Base-by-base conservation (phyloP, 331 rosid species). In the Quercus phellos region DNA sequence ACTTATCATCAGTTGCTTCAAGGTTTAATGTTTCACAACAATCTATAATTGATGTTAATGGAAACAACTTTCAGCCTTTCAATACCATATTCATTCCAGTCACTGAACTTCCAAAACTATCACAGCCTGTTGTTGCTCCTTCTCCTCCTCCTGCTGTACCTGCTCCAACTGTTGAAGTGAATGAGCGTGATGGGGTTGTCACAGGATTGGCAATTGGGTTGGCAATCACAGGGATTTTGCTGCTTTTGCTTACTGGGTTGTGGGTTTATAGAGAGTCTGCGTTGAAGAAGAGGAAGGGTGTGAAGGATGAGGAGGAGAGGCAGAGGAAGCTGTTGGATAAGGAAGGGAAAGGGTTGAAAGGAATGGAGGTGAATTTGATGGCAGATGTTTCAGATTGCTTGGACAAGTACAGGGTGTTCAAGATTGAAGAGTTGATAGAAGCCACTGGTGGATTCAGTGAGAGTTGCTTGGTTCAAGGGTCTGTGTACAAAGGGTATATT, bases 361-460 rank as follows among this genome's bases (percentile, higher is more conserved):
- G 82, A 18, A 73, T 68, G 88, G 92, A 90, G 71, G 78, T 64
- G 81, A 84, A 87, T 66, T 84, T 95, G 80, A 85, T 90, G 91
- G 98, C 96, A 2, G 94, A 89, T 81, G 97, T 93, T 12, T 90
- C 97, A 0, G 99, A 93, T 82, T 93, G 96, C 78, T 87, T 95
- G 81, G 99, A 95, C 51, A 95, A 95, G 85, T 93, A 95, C 66
- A 92, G 87, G 68, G 91, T 93, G 50, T 95, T 95, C 78, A 85
- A 79, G 27, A 80, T 91, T 55, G 93, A 91, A 11, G 94, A 95
- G 30, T 68, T 95, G 76, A 66, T 76, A 24, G 92, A 86, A 17
- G 98, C 94, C 24, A 95, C 99, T 0, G 29, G 88, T 79, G 99
- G 90, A 32, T 91, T 93, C 70, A 58, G 86, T 46, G 87, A 86